A percentile compares a stretch with the other conserved stretches of the same genome.
Evolutionary conservation across 805 yeast genomes (phyloP).

Genomic region (Zygotorulaspora chibaensis): DNA sequence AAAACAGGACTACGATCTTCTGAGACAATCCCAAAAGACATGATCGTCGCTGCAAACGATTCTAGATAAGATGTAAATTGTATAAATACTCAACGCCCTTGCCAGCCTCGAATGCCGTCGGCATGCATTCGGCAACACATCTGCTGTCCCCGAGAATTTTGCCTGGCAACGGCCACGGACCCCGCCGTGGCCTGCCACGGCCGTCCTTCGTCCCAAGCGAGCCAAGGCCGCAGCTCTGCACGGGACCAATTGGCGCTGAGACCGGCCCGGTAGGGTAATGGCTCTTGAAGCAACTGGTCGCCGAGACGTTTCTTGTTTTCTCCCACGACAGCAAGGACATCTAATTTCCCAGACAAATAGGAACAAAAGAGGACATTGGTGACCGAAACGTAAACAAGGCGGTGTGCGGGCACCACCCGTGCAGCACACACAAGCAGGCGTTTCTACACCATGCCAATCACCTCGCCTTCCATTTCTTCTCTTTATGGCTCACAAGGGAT

Average conservation of each 20-base stretch:
- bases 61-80: no score
- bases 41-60: no score
- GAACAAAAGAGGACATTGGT: not conserved
- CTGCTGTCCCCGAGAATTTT: no score
- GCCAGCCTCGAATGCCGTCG: no score
- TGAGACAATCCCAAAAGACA: slow-evolving; percentile 1
- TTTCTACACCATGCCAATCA: not conserved
- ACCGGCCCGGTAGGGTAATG: not conserved
- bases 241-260: no score
- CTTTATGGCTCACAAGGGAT: not conserved
- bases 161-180: no score
- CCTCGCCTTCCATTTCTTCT: not conserved
- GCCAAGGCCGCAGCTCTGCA: no score
- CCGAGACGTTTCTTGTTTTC: slow-evolving; percentile 1
- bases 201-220: no score
- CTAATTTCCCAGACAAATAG: slow-evolving; percentile 1
- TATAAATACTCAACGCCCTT: no score
- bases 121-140: no score
- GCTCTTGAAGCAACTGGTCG: not conserved
- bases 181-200: no score
- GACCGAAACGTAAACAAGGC: slow-evolving; percentile 1
- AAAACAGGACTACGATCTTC: slow-evolving; percentile 19
- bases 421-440: not conserved
- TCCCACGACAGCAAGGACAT: slow-evolving; percentile 1
- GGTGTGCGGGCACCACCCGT: not conserved